Percentiles rank a stretch among this genome's conserved stretches.
phyloP scores from a whole-genome alignment of 2,329 filamentous ascomycete species.

The Ophiostoma sp. region DNA sequence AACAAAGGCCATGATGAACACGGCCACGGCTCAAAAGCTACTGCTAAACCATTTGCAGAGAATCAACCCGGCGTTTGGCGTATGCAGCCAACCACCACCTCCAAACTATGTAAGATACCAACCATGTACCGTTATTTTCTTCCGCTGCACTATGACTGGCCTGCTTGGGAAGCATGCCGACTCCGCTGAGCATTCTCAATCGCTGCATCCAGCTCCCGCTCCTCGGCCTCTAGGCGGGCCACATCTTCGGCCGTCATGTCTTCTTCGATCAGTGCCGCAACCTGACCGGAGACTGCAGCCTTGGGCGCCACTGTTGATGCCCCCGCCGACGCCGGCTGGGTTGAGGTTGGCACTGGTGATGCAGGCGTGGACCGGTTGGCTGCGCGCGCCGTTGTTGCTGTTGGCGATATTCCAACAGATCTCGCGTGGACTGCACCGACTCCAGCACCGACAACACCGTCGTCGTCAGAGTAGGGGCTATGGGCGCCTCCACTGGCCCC shows the following conservation, averaged over 20 bases:
- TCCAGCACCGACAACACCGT: background rate
- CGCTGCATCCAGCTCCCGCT: conserved; percentile 51
- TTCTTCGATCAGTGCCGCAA: conserved; percentile 46
- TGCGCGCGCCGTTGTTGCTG: background rate
- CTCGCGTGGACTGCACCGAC: background rate
- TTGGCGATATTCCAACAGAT: background rate
- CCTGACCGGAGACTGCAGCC: conserved; percentile 18
- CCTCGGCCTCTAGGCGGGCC: conserved; percentile 51
- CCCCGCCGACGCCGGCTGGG: background rate
- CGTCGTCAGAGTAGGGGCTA: conserved; percentile 12
- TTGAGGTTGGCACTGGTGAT: background rate
- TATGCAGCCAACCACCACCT: no score
- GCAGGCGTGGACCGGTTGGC: background rate
- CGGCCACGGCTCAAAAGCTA: no score
- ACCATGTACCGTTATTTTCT: background rate
- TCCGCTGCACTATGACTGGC: background rate
- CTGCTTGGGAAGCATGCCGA: background rate
- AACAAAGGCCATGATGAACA: no score
- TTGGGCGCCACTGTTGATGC: background rate
- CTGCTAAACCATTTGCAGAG: no score
- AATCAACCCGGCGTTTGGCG: no score
- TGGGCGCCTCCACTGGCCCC: background rate
- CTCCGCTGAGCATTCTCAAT: conserved; percentile 42
- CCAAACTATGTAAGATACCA: no score
- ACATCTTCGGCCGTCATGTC: conserved; percentile 56